Percentiles rank a stretch among this genome's conserved stretches.
Evolutionary conservation across 768 basidiomycete species (phyloP).

Genomic region (Collybiopsis luxurians): DNA sequence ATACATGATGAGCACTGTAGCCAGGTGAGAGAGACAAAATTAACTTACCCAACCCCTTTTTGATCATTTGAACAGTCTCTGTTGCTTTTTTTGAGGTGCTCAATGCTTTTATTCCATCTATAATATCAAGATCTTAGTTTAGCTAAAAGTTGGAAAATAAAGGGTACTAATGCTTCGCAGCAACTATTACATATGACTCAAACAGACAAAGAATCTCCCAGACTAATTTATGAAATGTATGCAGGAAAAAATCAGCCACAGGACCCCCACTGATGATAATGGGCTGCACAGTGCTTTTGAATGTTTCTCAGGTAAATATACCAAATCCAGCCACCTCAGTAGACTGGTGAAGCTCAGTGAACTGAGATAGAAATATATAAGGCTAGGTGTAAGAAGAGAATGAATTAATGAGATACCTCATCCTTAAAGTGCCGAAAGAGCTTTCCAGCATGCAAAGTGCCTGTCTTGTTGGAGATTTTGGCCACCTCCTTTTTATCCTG

Average conservation of each 20-base stretch:
- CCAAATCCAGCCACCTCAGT: neutral
- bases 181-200: neutral
- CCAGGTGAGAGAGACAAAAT: neutral
- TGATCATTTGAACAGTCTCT: neutral
- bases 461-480: neutral
- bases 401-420: neutral
- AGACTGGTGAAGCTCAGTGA: neutral
- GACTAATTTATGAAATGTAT: neutral
- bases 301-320: neutral
- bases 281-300: neutral
- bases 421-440: neutral
- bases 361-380: neutral
- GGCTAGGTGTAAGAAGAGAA: neutral
- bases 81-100: neutral
- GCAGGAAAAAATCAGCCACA: neutral
- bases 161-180: neutral
- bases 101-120: neutral
- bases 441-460: neutral
- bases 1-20: neutral
- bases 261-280: neutral
- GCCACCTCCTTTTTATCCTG: neutral
- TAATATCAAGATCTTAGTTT: neutral
- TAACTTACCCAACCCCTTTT: neutral
- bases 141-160: neutral
- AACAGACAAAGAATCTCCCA: neutral